These are phyloP conservation scores for Ochetophila trinervis DNA, from an alignment of 306 rosid species.

Conservation along the genomic window DNA sequence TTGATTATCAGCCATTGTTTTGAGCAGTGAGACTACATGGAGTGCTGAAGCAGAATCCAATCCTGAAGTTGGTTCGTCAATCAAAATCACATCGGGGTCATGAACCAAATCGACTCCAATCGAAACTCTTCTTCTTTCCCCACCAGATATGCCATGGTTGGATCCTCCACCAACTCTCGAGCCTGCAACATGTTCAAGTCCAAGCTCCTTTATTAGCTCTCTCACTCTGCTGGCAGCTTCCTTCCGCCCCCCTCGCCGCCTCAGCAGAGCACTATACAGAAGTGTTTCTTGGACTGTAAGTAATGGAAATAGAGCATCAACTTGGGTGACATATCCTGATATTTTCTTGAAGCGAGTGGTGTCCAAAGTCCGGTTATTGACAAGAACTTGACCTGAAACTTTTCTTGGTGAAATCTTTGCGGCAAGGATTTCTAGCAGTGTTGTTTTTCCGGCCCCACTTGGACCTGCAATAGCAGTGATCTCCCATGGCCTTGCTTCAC, in stretches of 20 bases:
- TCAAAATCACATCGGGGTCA: conserved; percentile 79
- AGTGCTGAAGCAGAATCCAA: conserved; percentile 96
- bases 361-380: conserved; percentile 59
- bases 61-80: conserved; percentile 97
- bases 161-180: conserved; percentile 73
- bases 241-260: conserved; percentile 56
- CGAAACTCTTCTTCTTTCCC: conserved; percentile 88
- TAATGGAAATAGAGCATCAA: conserved; percentile 75
- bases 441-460: conserved; percentile 99
- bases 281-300: conserved; percentile 92
- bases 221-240: conserved; percentile 57
- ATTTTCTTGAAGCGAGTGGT: conserved; percentile 44
- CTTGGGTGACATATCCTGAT: conserved; percentile 81
- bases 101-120: conserved; percentile 93
- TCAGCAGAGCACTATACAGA: conserved; percentile 74
- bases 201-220: conserved; percentile 77
- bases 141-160: conserved; percentile 65
- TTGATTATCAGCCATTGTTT: conserved; percentile 60
- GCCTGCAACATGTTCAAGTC: conserved; percentile 65
- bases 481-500: conserved; percentile 79
- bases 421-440: conserved; percentile 82
- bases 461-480: conserved; percentile 93
- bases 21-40: conserved; percentile 72
- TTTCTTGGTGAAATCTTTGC: conserved; percentile 53
- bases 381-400: conserved; percentile 69